Base-by-base conservation (phyloP, 345 rosid genomes). In the Arabis hirsuta region DNA sequence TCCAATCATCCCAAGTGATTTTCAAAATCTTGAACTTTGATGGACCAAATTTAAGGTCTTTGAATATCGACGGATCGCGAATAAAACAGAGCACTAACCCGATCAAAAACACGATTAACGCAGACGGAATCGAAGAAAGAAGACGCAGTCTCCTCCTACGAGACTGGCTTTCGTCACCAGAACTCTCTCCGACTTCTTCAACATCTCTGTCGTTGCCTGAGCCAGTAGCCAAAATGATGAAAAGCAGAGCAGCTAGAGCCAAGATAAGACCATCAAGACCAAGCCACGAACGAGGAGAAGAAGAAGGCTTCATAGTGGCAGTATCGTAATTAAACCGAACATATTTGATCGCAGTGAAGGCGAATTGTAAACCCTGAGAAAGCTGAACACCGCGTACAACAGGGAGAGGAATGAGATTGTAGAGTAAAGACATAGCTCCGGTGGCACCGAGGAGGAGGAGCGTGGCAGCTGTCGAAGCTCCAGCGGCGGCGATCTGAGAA, bases 381-480 rank as follows among this genome's bases (percentile, higher is more conserved):
- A 92, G 92, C 94, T 92, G 98, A 58, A 92, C 90, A 19, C 98
- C 96, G 12, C 98, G 90, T 24, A 92, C 98, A 24, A 92, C 98
- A 1, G 98, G 96, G 54, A 88, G 88, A 42, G 97, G 97, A 51
- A 91, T 81, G 74, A 81, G 67, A 7, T 84, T 84, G 80, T 91
- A 91, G 63, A 88, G 78, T 62, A 80, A 76, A 39, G 96, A 87
- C 96, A 89, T 89, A 68, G 88, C 88, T 42, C 96, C 88, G 57
- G 91, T 84, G 71, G 74, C 72, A 24, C 96, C 96, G 26, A 89
- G 91, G 68, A 90, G 24, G 68, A 86, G 82, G 71, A 86, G 90
- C 8, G 78, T 70, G 11, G 80, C 78, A 44, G 91, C 90, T 2
- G 93, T 88, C 60, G 83, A 83, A 56, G 79, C 81, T 19, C 91